Conservation (phyloP, 2,329 filamentous ascomycete genomes). For the Xylaria digitata region DNA sequence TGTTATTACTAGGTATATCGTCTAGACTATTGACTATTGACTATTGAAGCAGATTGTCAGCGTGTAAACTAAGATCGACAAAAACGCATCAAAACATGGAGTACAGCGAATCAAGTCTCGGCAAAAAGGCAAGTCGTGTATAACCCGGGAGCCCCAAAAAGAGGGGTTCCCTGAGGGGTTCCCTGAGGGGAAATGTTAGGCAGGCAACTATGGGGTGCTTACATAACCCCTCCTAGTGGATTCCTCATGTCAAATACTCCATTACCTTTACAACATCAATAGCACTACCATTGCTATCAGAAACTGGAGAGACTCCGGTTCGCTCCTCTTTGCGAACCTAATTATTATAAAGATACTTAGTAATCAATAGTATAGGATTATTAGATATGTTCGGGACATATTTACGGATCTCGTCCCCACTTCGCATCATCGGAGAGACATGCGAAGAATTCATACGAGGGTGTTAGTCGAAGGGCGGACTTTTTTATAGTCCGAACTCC, state of each 20-base stretch:
- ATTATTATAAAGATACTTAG: background rate
- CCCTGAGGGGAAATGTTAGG: no score
- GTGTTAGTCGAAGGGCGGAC: background rate
- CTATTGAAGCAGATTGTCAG: background rate
- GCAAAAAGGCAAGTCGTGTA: constrained; percentile 1
- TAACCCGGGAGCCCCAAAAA: background rate
- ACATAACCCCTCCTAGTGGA: no score
- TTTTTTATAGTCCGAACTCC: no score
- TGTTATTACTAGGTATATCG: no score
- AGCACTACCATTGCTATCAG: no score
- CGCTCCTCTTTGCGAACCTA: background rate
- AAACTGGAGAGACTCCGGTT: background rate
- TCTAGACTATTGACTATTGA: constrained; percentile 2
- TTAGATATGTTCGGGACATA: background rate
- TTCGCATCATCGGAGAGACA: background rate
- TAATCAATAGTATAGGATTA: background rate
- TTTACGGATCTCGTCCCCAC: background rate
- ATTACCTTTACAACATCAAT: no score
- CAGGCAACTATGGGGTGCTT: no score
- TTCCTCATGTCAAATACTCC: no score
- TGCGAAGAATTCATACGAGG: background rate
- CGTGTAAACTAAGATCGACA: background rate
- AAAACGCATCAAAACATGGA: background rate
- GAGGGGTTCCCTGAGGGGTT: background rate
- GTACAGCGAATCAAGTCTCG: background rate